Conservation (phyloP, 2,329 filamentous ascomycete genomes). For the Chrysoporthe austroafricana region DNA sequence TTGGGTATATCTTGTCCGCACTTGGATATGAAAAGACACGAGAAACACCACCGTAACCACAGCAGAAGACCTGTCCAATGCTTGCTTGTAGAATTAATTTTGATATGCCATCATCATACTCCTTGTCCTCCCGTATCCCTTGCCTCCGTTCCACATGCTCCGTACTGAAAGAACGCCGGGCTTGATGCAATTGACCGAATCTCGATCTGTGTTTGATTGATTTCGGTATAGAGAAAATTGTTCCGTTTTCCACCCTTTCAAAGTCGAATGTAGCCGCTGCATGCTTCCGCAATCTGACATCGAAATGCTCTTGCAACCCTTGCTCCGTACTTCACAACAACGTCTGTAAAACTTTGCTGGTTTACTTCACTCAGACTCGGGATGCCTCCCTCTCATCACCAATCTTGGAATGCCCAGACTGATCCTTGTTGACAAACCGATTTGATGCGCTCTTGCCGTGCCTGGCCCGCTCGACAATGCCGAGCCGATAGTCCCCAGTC, state of each 20-base stretch:
- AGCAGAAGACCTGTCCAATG: conserved; percentile 17
- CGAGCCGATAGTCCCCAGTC: neutral
- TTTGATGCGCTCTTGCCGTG: neutral
- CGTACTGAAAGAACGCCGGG: conserved; percentile 25
- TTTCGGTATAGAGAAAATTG: neutral
- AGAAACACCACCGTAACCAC: neutral
- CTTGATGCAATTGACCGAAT: conserved; percentile 24
- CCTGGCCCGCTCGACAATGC: neutral
- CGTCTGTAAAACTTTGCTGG: neutral
- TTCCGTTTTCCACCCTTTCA: neutral
- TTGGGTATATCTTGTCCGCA: conserved; percentile 8
- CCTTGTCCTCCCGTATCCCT: conserved; percentile 5
- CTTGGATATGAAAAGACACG: neutral
- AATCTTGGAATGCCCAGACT: neutral
- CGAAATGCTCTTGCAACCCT: neutral
- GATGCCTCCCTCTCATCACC: neutral
- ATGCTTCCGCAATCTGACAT: neutral
- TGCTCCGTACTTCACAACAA: neutral
- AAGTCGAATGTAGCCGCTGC: neutral
- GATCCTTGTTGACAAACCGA: neutral
- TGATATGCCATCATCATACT: neutral
- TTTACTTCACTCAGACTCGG: neutral
- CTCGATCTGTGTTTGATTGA: neutral
- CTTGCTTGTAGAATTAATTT: conserved; percentile 7
- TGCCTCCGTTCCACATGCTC: conserved; percentile 1